phyloP scores from a whole-genome alignment of 495 filamentous ascomycete genomes.

The Penicillium flavigenum region DNA sequence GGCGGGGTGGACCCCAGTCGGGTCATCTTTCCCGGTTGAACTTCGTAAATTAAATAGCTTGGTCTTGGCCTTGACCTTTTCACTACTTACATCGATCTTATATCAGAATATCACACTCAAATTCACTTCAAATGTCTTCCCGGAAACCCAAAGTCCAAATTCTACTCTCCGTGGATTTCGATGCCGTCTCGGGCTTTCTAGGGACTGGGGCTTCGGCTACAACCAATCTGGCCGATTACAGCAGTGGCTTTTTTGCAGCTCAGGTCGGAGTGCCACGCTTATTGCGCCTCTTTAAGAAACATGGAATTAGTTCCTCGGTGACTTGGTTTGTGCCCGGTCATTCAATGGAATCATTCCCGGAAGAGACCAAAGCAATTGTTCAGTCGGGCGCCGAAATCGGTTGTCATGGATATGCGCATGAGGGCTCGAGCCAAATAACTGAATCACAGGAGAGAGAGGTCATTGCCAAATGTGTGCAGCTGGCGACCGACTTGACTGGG shows the following conservation, averaged over 20 bases:
- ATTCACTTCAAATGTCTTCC: neutral
- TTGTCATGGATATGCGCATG: conserved; percentile 61
- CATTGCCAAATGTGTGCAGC: conserved; percentile 51
- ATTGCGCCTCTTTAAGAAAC: conserved; percentile 56
- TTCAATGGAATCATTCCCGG: conserved; percentile 59
- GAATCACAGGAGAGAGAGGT: conserved; percentile 59
- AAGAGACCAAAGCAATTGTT: conserved; percentile 52
- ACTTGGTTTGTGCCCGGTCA: conserved; percentile 68
- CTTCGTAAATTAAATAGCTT: neutral
- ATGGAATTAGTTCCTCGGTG: conserved; percentile 49
- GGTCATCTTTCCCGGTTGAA: conserved; percentile 3
- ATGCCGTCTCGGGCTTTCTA: conserved; percentile 7
- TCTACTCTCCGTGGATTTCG: conserved; percentile 13
- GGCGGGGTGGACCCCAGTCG: neutral
- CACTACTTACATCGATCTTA: neutral
- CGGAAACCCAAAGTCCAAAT: conserved; percentile 4
- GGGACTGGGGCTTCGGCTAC: conserved; percentile 23
- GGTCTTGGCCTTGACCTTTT: neutral
- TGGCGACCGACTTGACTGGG: conserved; percentile 50
- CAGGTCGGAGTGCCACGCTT: conserved; percentile 60
- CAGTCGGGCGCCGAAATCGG: conserved; percentile 59
- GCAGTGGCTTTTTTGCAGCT: conserved; percentile 57
- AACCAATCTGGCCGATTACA: conserved; percentile 59
- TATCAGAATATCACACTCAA: neutral
- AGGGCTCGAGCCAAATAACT: conserved; percentile 56